phyloP scores from a whole-genome alignment of 1,139 yeast species.

The Candida sp. region DNA sequence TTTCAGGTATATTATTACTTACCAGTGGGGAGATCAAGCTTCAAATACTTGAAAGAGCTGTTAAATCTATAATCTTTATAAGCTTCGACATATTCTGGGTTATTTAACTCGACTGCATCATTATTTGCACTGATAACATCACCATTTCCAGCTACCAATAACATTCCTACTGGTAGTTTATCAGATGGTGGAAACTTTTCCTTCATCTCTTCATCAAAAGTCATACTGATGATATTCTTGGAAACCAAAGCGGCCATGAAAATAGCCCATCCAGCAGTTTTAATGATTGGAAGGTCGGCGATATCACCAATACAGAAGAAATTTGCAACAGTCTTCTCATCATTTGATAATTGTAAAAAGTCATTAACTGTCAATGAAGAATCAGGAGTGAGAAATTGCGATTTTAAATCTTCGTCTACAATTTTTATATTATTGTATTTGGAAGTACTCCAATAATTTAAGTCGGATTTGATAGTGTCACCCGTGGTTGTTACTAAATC shows the following conservation, averaged over 20 bases:
- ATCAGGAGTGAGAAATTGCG: constrained; percentile 19
- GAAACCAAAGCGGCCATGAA: constrained; percentile 43
- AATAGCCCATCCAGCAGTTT: constrained; percentile 49
- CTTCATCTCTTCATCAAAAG: constrained; percentile 25
- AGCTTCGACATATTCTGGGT: constrained; percentile 33
- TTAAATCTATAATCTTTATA: constrained; percentile 35
- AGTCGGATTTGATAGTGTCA: constrained; percentile 25
- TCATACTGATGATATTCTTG: constrained; percentile 30
- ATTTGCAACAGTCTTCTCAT: constrained; percentile 13
- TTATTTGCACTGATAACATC: constrained; percentile 38
- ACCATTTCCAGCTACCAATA: constrained; percentile 39
- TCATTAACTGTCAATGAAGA: constrained; percentile 33
- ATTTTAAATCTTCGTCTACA: constrained; percentile 14
- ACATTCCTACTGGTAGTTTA: constrained; percentile 41
- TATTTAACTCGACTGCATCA: constrained; percentile 34
- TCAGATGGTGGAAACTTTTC: constrained; percentile 35
- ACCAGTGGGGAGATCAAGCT: background rate
- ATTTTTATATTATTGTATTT: constrained; percentile 37
- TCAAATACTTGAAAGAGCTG: constrained; percentile 3
- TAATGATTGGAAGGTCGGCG: constrained; percentile 38
- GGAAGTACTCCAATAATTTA: constrained; percentile 43
- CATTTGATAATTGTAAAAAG: constrained; percentile 29
- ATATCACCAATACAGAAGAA: constrained; percentile 41
- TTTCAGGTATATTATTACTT: no score
- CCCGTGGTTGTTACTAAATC: constrained; percentile 27